Conservation (phyloP, 2,329 filamentous ascomycete species). For the Colletotrichum navitas region DNA sequence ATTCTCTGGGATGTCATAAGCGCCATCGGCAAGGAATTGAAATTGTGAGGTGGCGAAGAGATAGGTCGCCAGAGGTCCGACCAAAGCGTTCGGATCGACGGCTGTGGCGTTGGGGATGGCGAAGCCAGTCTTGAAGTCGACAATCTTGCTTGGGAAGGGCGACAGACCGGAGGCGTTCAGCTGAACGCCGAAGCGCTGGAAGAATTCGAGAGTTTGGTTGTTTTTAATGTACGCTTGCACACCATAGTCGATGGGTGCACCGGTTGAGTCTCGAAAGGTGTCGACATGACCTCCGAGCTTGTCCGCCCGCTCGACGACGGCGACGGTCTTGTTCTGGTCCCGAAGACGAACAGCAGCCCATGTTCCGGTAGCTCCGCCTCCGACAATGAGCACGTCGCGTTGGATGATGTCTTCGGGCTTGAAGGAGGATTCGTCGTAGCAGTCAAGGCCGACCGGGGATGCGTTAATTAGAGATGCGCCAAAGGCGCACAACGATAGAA, state of each 20-base stretch:
- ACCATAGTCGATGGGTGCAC: slow-evolving; percentile 51
- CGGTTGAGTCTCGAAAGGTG: slow-evolving; percentile 58
- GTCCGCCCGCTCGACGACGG: slow-evolving; percentile 58
- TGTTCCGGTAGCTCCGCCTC: slow-evolving; percentile 66
- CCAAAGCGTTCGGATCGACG: slow-evolving; percentile 27
- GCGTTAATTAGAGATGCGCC: slow-evolving; percentile 30
- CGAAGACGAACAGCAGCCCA: slow-evolving; percentile 61
- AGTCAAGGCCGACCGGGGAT: slow-evolving; percentile 18
- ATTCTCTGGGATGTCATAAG: slow-evolving; percentile 53
- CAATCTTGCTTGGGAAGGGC: slow-evolving; percentile 36
- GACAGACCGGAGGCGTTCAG: slow-evolving; percentile 29
- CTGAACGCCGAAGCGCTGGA: slow-evolving; percentile 56
- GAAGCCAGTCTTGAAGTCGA: slow-evolving; percentile 41
- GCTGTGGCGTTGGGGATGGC: slow-evolving; percentile 38
- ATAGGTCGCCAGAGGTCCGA: slow-evolving; percentile 25
- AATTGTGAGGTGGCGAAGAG: slow-evolving; percentile 34
- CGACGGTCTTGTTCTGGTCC: slow-evolving; percentile 60
- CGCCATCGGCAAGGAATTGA: slow-evolving; percentile 43
- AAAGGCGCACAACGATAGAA: slow-evolving; percentile 28
- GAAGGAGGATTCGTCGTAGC: slow-evolving; percentile 36
- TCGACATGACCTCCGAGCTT: slow-evolving; percentile 60
- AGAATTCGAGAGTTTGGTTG: slow-evolving; percentile 57
- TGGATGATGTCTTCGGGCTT: slow-evolving; percentile 37
- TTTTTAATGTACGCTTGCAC: slow-evolving; percentile 54
- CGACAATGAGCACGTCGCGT: slow-evolving; percentile 64